phyloP scores from a whole-genome alignment of 2,329 filamentous ascomycete species.

The Neofusicoccum parvum region DNA sequence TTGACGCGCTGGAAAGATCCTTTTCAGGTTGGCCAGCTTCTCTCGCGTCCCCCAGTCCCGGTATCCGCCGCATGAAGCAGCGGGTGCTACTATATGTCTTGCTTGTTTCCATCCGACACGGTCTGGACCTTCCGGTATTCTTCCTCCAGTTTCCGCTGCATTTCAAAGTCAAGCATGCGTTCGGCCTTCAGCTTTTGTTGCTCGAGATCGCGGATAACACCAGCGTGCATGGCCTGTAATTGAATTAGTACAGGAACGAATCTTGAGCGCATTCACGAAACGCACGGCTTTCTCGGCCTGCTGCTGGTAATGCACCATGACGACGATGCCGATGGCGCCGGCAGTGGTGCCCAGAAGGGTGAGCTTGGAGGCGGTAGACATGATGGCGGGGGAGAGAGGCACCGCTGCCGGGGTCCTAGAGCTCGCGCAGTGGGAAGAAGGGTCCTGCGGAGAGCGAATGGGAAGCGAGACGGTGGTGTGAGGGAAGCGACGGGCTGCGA shows the following conservation, averaged over 20 bases:
- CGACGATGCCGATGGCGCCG: slow-evolving; percentile 74
- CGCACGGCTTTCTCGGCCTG: slow-evolving; percentile 78
- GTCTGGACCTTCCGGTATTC: slow-evolving; percentile 89
- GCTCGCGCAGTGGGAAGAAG: not conserved
- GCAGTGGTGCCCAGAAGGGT: slow-evolving; percentile 78
- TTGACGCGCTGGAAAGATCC: not conserved
- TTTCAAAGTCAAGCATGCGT: slow-evolving; percentile 89
- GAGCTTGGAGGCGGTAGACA: slow-evolving; percentile 89
- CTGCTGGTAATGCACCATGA: slow-evolving; percentile 89
- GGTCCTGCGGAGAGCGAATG: not conserved
- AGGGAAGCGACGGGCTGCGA: not conserved
- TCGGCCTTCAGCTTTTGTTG: slow-evolving; percentile 89
- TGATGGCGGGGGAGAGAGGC: slow-evolving; percentile 41
- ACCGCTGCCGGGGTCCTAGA: not conserved
- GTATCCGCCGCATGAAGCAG: not conserved
- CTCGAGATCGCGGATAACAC: slow-evolving; percentile 92
- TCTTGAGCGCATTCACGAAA: slow-evolving; percentile 28
- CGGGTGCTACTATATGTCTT: not conserved
- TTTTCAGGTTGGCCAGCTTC: not conserved
- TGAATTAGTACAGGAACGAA: not conserved
- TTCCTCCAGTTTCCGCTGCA: slow-evolving; percentile 81
- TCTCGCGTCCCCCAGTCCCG: too few relatives aligned
- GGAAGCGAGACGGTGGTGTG: not conserved
- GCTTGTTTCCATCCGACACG: slow-evolving; percentile 53
- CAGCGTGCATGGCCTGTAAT: slow-evolving; percentile 85